Evolutionary conservation across 2,329 filamentous ascomycete species (phyloP), one percentile per base, ranked within the genome.

Genomic region (Ceratocystis huliohia): DNA sequence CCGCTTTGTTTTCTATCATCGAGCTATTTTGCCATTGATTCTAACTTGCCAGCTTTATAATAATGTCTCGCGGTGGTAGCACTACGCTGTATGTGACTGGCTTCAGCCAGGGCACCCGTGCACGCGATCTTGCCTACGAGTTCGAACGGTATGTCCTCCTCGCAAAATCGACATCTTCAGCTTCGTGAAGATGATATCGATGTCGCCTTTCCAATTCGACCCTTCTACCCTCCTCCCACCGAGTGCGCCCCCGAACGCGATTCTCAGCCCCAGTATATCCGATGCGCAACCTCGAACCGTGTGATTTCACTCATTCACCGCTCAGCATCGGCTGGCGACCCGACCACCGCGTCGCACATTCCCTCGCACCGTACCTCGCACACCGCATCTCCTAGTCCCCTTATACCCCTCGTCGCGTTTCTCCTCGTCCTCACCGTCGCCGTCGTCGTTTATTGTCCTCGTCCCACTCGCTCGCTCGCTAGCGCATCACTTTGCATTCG

Each of bases 91-190:
- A 97, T 82, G 93, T 97, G 78, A 96, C 92, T 75, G 94, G 94
- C 84, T 99, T 99, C 79, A 95, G 93, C 84, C 91, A 96, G 80
- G 91, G 93, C 78, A 96, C 93, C 78, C 91, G 94, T 82, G 91
- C 94, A 78, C 91, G 94, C 86, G 92, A 99, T 83, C 89, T 97
- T 78, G 91, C 93, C 82, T 96, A 96, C 89, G 93, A 97, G 84
- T 97, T 97, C 89, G 93, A 97, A 92, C 91, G 93, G 91, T 96
- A 96, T 86, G 92, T 96, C 83, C 64, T 63, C 25, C 65, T 41
- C 50, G 56, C 62, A 41, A 41, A 28, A 59, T 65, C 50, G 64
- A 44, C 37, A 61, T 65, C 64, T 66, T 63, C 46, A 63, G 2
- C 56, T 6, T 61, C 41, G 44, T 50, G 64, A 65, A 61, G 57